Evolutionary conservation across 371 early-diverging fungal species (phyloP), one percentile per base, ranked within the genome.

Genomic region (Blakeslea trispora): DNA sequence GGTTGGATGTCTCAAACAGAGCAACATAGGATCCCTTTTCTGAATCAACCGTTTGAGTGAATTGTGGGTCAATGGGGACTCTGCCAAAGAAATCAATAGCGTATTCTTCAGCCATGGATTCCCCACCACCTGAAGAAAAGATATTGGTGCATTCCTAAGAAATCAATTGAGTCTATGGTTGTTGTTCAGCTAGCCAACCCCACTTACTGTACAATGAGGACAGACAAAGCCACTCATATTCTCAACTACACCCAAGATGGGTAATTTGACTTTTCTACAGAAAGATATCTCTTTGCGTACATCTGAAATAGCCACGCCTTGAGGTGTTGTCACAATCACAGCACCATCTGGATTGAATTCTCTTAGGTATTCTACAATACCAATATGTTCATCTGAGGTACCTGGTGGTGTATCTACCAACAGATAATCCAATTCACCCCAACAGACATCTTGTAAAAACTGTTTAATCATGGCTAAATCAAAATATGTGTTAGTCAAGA

Each of bases 341-440:
- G 93, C 93, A 37, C 93, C 93, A 64, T 87, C 88, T 24, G 91
- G 90, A 31, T 82, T 75, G 35, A 74, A 73, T n/a, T 86, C 87
- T 58, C 89, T 89, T 10, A 92, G 68, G 51, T 84, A 87, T 57
- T 90, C 88, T 22, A 85, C 88, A 34, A 88, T 79, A n/a, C 86
- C n/a, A n/a, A n/a, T n/a, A 69, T 97, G 97, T 66, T 96, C 97
- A 68, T 96, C 96, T 10, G 94, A 91, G 0, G 96, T 92, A 17
- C 97, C 99, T 22, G 99, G 99, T 32, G 99, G 99, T 28, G 95
- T 96, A 74, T 98, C 98, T 57, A 93, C 80, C 24, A 98, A 71
- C 22, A 98, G 75, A 70, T 90, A 93, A 50, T 97, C 95, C 59
- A 94, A 81, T 19, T 84, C 82, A 14, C 91, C 90, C 91, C 92